A percentile compares a stretch with the other conserved stretches of the same genome.
These are phyloP conservation scores for Neofusicoccum cordaticola DNA, from an alignment of 2,329 filamentous ascomycete genomes.

Conservation along the genomic window DNA sequence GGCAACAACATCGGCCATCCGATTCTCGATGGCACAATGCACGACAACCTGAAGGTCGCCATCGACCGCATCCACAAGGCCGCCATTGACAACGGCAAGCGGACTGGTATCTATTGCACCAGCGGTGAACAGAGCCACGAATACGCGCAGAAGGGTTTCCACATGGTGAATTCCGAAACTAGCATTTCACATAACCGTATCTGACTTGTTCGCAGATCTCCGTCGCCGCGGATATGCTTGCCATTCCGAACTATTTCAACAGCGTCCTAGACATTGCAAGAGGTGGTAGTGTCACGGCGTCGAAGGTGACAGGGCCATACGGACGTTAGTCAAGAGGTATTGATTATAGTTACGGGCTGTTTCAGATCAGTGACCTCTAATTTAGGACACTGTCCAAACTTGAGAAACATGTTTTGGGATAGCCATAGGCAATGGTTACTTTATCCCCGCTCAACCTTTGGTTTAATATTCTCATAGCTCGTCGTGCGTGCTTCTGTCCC, in stretches of 20 bases:
- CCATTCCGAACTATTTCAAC: slow-evolving; percentile 42
- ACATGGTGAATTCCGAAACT: slow-evolving; percentile 45
- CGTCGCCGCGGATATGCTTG: slow-evolving; percentile 44
- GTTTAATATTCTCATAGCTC: no score
- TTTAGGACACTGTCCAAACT: no score
- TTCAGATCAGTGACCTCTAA: no score
- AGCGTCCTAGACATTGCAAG: slow-evolving; percentile 34
- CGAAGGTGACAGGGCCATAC: slow-evolving; percentile 3
- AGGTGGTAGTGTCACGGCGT: slow-evolving; percentile 19
- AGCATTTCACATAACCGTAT: background rate
- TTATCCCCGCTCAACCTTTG: no score
- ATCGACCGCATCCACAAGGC: slow-evolving; percentile 52
- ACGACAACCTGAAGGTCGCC: slow-evolving; percentile 50
- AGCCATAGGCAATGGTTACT: no score
- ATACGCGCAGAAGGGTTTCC: slow-evolving; percentile 54
- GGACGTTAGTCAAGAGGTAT: background rate
- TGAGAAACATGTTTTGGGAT: no score
- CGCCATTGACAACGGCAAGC: slow-evolving; percentile 53
- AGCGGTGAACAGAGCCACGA: slow-evolving; percentile 50
- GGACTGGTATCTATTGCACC: slow-evolving; percentile 54
- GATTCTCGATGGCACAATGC: slow-evolving; percentile 46
- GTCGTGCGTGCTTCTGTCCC: no score
- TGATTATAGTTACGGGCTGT: no score
- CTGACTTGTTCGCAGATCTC: slow-evolving; percentile 1
- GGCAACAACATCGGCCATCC: slow-evolving; percentile 58